Evolutionary conservation across 352 stramenopile species (phyloP), one percentile per base, ranked within the genome.

Genomic region (Phytopythium sindhum): DNA sequence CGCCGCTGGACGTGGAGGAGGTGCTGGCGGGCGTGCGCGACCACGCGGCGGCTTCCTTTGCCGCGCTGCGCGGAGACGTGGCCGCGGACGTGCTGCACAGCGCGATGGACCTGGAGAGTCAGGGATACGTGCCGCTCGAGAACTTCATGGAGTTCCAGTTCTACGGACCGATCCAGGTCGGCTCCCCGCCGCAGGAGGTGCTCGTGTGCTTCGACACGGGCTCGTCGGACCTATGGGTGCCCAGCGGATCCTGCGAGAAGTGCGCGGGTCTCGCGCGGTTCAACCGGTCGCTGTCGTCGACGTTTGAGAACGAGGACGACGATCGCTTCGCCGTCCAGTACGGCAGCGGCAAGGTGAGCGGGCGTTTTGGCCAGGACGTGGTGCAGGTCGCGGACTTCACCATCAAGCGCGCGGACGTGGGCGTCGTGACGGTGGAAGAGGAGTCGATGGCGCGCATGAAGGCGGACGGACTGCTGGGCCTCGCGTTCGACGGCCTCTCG

Each of bases 401-500:
- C 10, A 60, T 91, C 23, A 64, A 64, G 41, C 57, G 80, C 63
- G 74, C 74, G n/a, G 75, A 61, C 1, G 70, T 94, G 11, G 85
- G 85, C 15, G 81, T 94, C 31, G 85, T 91, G 8, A 67, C 68
- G 17, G 66, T 63, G 4, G 85, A 94, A 56, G 81, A 91, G 61
- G 79, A 88, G 39, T 90, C 80, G 8, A 90, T 94, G 80, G 76
- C 80, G 44, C 81, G 80, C 57, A 94, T 94, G 85, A 86, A 92
- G 64, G 80, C 85, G 0, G 97, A 99, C 74, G 97, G 97, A 2
- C 96, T 99, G 63, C 74, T 99, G 26, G 97, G 97, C 51, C 66
- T 99, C 24, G 97, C 91, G 24, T 99, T 99, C 65, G 89, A 97
- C 58, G 89, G 86, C 0, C 90, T 99, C 59, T 89, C 86, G 28